Evolutionary conservation across 1,284 basidiomycete genomes (phyloP).

Genomic region (Vanrija sp.): DNA sequence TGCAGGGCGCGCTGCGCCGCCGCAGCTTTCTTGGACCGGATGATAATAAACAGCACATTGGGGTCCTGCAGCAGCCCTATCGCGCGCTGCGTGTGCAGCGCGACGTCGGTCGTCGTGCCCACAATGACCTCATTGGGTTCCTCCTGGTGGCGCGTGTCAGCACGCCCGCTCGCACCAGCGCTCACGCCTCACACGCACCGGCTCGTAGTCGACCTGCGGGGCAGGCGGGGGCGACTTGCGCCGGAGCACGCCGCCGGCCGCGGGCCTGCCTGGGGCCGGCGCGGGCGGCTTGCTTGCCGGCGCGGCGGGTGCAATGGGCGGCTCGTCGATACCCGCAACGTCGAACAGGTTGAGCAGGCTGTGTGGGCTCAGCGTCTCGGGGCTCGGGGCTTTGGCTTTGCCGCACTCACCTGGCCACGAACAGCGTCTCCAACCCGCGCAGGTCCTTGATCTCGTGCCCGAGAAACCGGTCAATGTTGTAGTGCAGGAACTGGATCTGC

Average conservation of each 20-base stretch:
- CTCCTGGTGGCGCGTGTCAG: conserved; percentile 17
- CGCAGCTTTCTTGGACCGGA: conserved; percentile 32
- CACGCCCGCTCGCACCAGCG: background rate
- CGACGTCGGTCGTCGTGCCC: conserved; percentile 27
- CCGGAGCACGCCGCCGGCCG: too few relatives aligned
- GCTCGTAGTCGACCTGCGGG: conserved; percentile 29
- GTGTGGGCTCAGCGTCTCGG: conserved; percentile 4
- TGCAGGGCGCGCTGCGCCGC: conserved; percentile 39
- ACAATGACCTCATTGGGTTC: conserved; percentile 47
- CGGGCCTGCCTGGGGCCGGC: too few relatives aligned
- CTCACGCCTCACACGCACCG: conserved; percentile 10
- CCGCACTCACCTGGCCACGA: conserved; percentile 29
- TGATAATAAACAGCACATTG: conserved; percentile 39
- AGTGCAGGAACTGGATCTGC: conserved; percentile 42
- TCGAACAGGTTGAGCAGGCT: background rate
- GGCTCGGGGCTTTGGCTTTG: background rate
- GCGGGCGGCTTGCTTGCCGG: too few relatives aligned
- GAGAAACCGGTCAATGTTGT: conserved; percentile 46
- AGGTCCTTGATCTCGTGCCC: conserved; percentile 41
- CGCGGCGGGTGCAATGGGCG: background rate
- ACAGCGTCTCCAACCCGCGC: conserved; percentile 42
- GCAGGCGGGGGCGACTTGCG: background rate
- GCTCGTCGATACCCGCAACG: conserved; percentile 27
- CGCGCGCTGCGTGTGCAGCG: conserved; percentile 33
- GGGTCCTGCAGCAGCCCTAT: conserved; percentile 39